Conservation (phyloP, 352 stramenopile species). For the Thalassiosira pacifica region DNA sequence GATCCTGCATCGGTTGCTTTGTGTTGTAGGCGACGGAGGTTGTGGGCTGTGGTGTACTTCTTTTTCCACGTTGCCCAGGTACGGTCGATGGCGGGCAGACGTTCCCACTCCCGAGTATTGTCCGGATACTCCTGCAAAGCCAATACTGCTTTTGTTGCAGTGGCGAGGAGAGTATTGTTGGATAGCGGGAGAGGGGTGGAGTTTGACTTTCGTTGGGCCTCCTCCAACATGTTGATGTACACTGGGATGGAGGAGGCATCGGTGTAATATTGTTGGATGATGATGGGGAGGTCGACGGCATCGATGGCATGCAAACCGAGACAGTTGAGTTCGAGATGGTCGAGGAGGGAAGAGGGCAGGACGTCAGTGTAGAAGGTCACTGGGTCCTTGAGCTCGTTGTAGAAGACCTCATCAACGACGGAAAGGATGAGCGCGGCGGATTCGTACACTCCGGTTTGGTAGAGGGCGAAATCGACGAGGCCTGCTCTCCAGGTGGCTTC, state of each 20-base stretch:
- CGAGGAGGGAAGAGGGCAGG: background rate
- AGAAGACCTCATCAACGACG: constrained; percentile 18
- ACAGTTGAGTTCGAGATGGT: constrained; percentile 9
- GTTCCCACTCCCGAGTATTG: background rate
- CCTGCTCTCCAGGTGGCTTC: too few species aligned
- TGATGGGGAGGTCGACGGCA: constrained; percentile 7
- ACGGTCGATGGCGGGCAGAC: background rate
- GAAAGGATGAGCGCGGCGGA: background rate
- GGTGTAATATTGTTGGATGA: constrained; percentile 5
- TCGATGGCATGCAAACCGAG: constrained; percentile 13
- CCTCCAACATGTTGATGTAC: constrained; percentile 50
- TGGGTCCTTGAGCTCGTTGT: constrained; percentile 11
- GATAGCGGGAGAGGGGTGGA: background rate
- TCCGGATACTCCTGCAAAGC: background rate
- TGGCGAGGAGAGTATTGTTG: constrained; percentile 17
- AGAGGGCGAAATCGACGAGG: too few species aligned
- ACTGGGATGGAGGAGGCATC: constrained; percentile 4
- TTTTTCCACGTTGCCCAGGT: constrained; percentile 30
- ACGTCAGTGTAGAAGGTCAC: constrained; percentile 26
- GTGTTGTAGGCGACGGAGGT: background rate
- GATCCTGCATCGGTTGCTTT: background rate
- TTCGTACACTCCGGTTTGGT: too few species aligned
- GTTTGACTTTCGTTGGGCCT: constrained; percentile 10
- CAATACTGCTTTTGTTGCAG: constrained; percentile 17
- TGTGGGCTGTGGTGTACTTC: background rate